phyloP scores from a whole-genome alignment of 257 asterid genomes.

The Przewalskia tangutica region DNA sequence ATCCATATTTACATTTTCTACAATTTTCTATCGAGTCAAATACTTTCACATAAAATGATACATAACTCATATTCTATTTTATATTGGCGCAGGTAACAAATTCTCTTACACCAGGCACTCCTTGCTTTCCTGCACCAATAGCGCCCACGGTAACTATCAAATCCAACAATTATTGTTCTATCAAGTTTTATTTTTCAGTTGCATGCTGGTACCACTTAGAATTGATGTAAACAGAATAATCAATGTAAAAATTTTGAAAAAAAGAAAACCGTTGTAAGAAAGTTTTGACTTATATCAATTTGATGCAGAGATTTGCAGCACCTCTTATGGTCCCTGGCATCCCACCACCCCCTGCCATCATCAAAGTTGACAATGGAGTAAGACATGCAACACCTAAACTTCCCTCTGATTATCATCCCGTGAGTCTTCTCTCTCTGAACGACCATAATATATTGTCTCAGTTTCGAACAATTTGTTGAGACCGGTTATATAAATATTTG shows the following conservation, averaged over 20 bases:
- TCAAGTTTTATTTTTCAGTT: background rate
- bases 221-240: no score
- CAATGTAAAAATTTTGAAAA: no score
- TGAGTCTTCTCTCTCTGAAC: constrained; percentile 10
- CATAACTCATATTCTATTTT: background rate
- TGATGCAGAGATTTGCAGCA: constrained; percentile 44
- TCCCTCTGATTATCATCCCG: constrained; percentile 61
- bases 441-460: no score
- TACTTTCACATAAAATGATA: no score
- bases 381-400: constrained; percentile 48
- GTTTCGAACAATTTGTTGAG: no score
- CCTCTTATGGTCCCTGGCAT: constrained; percentile 36
- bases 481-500: no score
- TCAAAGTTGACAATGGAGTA: constrained; percentile 27
- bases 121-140: constrained; percentile 43
- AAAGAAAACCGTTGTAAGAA: no score
- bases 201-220: background rate
- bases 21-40: no score
- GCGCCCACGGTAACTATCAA: constrained; percentile 30
- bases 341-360: constrained; percentile 33
- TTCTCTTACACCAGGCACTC: constrained; percentile 12
- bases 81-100: background rate
- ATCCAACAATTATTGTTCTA: background rate
- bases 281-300: background rate
- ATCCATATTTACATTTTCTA: no score